These are phyloP conservation scores for Phialocephala subalpina DNA, from an alignment of 2,329 filamentous ascomycete species.

Conservation along the genomic window DNA sequence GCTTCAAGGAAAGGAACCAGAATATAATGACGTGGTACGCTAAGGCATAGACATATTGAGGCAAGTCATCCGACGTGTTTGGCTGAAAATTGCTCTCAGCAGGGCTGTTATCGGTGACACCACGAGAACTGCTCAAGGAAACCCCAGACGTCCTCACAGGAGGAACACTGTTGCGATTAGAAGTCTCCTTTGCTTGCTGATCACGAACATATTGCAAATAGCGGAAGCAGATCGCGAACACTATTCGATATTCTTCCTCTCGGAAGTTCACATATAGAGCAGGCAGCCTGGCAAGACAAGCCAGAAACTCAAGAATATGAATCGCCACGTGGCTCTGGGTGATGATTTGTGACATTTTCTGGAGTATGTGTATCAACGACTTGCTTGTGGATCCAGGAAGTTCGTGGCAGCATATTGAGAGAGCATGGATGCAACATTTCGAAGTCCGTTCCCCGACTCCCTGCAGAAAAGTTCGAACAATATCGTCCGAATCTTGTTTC, in stretches of 20 bases:
- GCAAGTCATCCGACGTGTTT: conserved; percentile 74
- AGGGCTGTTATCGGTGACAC: conserved; percentile 52
- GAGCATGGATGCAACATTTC: conserved; percentile 91
- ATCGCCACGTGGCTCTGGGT: conserved; percentile 91
- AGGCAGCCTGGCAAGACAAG: conserved; percentile 83
- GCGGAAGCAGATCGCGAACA: conserved; percentile 94
- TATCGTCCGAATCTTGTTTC: conserved; percentile 87
- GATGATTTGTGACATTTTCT: conserved; percentile 95
- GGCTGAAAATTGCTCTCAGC: conserved; percentile 48
- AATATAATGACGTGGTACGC: conserved; percentile 96
- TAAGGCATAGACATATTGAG: conserved; percentile 91
- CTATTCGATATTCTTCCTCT: conserved; percentile 90
- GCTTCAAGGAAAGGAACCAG: conserved; percentile 92
- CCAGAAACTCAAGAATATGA: conserved; percentile 96
- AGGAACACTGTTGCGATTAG: conserved; percentile 47
- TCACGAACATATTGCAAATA: conserved; percentile 91
- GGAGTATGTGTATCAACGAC: conserved; percentile 83
- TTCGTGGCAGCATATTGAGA: conserved; percentile 95
- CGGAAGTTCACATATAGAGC: conserved; percentile 88
- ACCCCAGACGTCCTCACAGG: conserved; percentile 36
- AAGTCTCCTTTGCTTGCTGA: conserved; percentile 50
- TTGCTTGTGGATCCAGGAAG: conserved; percentile 88
- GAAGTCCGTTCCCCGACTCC: conserved; percentile 90
- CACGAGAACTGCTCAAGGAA: conserved; percentile 36
- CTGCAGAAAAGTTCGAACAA: conserved; percentile 85